A percentile compares a stretch with the other conserved stretches of the same genome.
Conservation (phyloP, 306 rosid genomes). For the Castanea mollissima region DNA sequence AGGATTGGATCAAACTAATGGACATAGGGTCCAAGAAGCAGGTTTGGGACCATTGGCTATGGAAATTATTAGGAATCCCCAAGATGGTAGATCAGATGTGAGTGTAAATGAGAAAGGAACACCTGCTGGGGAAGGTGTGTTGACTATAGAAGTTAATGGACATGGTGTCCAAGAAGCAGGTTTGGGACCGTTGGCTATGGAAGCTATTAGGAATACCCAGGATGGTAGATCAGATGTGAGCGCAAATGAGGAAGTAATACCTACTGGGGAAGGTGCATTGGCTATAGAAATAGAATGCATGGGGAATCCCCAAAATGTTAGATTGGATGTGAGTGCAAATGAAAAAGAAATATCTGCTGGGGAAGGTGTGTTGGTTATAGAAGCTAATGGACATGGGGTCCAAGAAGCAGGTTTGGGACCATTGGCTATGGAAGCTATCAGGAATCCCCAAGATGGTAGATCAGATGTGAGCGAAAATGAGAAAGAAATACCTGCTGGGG, state of each 20-base stretch:
- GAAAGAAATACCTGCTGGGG: conserved; percentile 27
- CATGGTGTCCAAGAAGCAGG: conserved; percentile 16
- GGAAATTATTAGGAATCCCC: conserved; percentile 24
- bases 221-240: conserved; percentile 12
- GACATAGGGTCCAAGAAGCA: conserved; percentile 14
- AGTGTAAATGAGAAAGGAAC: conserved; percentile 26
- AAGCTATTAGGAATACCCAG: conserved; percentile 24
- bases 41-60: conserved; percentile 12
- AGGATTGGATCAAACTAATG: conserved; percentile 11
- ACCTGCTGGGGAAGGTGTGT: no score
- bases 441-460: conserved; percentile 23
- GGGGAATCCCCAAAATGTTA: conserved; percentile 21
- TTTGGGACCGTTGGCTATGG: conserved; percentile 15
- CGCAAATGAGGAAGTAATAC: conserved; percentile 28
- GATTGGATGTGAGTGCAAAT: conserved; percentile 6
- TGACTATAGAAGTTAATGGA: conserved; percentile 18
- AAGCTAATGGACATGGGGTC: background rate
- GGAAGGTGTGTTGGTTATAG: conserved; percentile 23
- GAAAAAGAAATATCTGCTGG: conserved; percentile 26
- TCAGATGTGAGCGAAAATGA: conserved; percentile 21
- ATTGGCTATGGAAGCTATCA: conserved; percentile 19
- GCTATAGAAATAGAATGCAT: conserved; percentile 14
- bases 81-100: conserved; percentile 17
- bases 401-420: conserved; percentile 21
- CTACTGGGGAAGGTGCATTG: conserved; percentile 18